These are phyloP conservation scores for Cladorrhinum sp. DNA, from an alignment of 2,329 filamentous ascomycete genomes.

Conservation along the genomic window DNA sequence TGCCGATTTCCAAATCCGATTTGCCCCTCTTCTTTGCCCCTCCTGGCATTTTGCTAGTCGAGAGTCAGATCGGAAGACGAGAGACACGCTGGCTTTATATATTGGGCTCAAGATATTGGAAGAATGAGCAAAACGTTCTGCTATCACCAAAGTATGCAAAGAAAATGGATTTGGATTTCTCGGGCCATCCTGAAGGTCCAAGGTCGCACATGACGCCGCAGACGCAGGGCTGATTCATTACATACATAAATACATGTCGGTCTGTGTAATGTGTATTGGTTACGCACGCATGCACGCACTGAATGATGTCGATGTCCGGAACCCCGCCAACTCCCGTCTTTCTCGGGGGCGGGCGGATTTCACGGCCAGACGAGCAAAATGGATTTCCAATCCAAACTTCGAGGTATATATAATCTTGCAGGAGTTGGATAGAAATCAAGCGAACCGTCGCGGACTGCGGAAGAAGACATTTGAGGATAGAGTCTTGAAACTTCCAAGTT, in stretches of 20 bases:
- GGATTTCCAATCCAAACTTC: not conserved
- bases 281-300: not conserved
- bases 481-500: not conserved
- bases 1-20: not conserved
- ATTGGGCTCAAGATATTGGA: too few relatives aligned
- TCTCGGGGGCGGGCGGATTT: not conserved
- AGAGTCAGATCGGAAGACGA: too few relatives aligned
- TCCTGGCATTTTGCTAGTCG: not conserved
- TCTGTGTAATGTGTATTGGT: not conserved
- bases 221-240: not conserved
- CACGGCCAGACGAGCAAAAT: not conserved
- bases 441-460: too few relatives aligned
- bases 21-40: not conserved
- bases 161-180: not conserved
- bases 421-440: too few relatives aligned
- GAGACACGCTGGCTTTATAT: too few relatives aligned
- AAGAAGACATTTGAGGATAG: not conserved
- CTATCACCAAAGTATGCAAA: not conserved
- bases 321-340: not conserved
- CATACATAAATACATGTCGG: too few relatives aligned
- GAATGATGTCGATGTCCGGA: not conserved
- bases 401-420: not conserved
- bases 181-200: not conserved
- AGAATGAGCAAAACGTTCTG: not conserved
- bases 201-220: not conserved